A percentile compares a stretch with the other conserved stretches of the same genome.
Conservation (phyloP, 1,284 basidiomycete genomes). For the Erythrobasidium hasegawianum region DNA sequence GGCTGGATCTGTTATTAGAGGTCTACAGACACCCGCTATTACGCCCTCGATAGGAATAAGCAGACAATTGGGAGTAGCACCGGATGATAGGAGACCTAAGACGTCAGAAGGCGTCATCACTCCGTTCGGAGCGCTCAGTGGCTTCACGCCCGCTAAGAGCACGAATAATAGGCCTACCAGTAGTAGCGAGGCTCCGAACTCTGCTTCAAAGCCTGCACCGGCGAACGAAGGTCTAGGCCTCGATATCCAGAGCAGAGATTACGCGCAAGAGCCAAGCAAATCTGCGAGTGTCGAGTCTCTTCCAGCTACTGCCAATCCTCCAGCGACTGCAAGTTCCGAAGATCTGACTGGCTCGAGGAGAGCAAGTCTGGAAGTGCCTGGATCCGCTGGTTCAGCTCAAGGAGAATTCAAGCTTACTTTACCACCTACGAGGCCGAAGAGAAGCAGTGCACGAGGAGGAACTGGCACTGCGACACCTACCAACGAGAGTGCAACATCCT, state of each 20-base stretch:
- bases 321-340: not conserved
- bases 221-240: not conserved
- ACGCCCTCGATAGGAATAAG: slow-evolving; percentile 5
- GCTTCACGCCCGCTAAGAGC: not conserved
- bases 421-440: not conserved
- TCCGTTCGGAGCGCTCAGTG: slow-evolving; percentile 19
- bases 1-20: slow-evolving; percentile 6
- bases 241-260: slow-evolving; percentile 1
- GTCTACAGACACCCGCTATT: slow-evolving; percentile 7
- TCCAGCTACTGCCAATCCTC: not conserved
- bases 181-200: too few species aligned
- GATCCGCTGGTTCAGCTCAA: not conserved
- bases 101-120: slow-evolving; percentile 13
- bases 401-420: slow-evolving; percentile 6
- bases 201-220: too few species aligned
- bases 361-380: not conserved
- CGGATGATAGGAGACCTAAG: not conserved
- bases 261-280: not conserved
- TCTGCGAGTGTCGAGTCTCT: not conserved
- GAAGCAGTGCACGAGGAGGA: not conserved
- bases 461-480: not conserved
- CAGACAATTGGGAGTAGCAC: slow-evolving; percentile 10
- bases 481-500: slow-evolving; percentile 16
- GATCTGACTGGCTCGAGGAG: not conserved
- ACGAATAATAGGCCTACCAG: not conserved